Percentiles rank a stretch among this genome's conserved stretches.
Evolutionary conservation across 768 basidiomycete genomes (phyloP).

Genomic region (Leccinum subgranulosum): DNA sequence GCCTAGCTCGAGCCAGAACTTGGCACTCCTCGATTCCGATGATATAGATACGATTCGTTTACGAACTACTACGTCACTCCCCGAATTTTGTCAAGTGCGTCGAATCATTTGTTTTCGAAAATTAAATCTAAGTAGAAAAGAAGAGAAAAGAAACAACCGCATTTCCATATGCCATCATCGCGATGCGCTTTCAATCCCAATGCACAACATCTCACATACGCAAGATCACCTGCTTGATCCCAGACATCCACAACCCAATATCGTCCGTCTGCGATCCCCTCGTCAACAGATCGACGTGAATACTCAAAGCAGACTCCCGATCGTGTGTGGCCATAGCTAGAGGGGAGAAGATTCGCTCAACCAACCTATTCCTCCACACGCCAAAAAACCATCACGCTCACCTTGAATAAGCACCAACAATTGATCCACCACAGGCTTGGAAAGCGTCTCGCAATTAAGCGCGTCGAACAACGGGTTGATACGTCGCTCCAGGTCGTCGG

Average conservation of each 20-base stretch:
- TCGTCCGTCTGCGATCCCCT: conserved; percentile 77
- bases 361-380: not conserved
- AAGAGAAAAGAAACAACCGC: no score
- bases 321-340: conserved; percentile 81
- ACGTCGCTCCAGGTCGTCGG: conserved; percentile 83
- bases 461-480: conserved; percentile 86
- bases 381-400: conserved; percentile 31
- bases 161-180: no score
- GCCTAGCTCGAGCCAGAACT: no score
- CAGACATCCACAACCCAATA: conserved; percentile 85
- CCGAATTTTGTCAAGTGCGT: no score
- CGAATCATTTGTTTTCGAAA: no score
- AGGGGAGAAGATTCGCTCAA: not conserved
- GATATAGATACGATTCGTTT: no score
- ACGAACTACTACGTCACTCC: no score
- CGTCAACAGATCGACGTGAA: conserved; percentile 86
- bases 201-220: conserved; percentile 40
- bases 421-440: conserved; percentile 65
- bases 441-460: conserved; percentile 86
- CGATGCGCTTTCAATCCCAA: no score
- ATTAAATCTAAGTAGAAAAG: no score
- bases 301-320: conserved; percentile 69
- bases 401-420: conserved; percentile 71
- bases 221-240: conserved; percentile 83
- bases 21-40: no score